Evolutionary conservation across 2,329 filamentous ascomycete species (phyloP).

Genomic region (Penicillium freii): DNA sequence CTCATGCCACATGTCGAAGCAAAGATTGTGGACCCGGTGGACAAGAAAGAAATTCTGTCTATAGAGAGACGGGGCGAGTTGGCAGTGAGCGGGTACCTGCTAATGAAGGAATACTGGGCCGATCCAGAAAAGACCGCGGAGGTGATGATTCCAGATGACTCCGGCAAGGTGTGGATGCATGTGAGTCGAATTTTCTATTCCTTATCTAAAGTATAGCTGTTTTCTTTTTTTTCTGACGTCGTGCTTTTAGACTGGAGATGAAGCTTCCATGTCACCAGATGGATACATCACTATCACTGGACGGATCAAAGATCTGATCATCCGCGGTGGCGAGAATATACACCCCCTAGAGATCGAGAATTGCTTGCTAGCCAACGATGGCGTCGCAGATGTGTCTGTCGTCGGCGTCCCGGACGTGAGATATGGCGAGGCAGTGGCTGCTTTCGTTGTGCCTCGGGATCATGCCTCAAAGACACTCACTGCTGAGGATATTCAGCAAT

Average conservation of each 20-base stretch:
- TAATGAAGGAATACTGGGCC: constrained; percentile 91
- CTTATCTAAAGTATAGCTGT: neutral
- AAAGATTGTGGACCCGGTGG: constrained; percentile 71
- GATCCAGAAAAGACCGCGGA: constrained; percentile 68
- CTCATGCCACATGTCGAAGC: constrained; percentile 77
- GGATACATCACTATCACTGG: constrained; percentile 89
- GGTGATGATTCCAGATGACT: constrained; percentile 59
- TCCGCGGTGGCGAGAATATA: constrained; percentile 92
- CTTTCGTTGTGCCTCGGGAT: constrained; percentile 66
- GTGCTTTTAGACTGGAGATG: constrained; percentile 72
- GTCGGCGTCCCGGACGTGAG: constrained; percentile 78
- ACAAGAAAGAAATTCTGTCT: constrained; percentile 60
- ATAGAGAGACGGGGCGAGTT: constrained; percentile 73
- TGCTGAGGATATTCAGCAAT: constrained; percentile 62
- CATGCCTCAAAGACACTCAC: constrained; percentile 43
- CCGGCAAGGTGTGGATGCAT: constrained; percentile 74
- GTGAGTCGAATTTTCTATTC: constrained; percentile 30
- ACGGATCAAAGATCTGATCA: constrained; percentile 92
- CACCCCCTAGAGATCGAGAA: constrained; percentile 92
- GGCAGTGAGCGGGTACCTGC: constrained; percentile 76
- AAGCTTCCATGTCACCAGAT: constrained; percentile 77
- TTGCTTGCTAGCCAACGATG: constrained; percentile 70
- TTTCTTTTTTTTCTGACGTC: neutral
- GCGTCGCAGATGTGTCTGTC: constrained; percentile 73
- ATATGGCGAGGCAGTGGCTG: constrained; percentile 83